Conservation (phyloP, 768 basidiomycete genomes). For the Russula virescens region DNA sequence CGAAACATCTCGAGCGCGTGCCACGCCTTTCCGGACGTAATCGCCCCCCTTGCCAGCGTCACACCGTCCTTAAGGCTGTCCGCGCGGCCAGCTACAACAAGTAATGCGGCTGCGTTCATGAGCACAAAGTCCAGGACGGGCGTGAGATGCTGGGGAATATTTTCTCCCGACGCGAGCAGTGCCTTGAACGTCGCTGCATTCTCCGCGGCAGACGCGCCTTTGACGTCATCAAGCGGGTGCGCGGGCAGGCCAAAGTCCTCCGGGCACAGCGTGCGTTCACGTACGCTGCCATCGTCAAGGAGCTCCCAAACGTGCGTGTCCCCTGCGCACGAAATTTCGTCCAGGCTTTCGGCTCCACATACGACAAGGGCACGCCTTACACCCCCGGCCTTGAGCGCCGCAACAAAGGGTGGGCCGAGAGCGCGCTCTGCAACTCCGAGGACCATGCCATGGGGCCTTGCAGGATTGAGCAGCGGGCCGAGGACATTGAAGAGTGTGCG, state of each 20-base stretch:
- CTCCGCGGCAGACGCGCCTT: constrained; percentile 66
- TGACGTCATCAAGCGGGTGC: constrained; percentile 66
- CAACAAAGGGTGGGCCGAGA: constrained; percentile 77
- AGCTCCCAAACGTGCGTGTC: constrained; percentile 83
- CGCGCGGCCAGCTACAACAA: constrained; percentile 80
- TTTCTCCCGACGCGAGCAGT: constrained; percentile 53
- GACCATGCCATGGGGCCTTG: constrained; percentile 80
- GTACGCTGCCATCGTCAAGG: constrained; percentile 54
- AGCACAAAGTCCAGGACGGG: constrained; percentile 83
- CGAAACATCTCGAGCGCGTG: constrained; percentile 17
- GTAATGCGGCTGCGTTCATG: constrained; percentile 82
- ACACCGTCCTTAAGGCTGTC: constrained; percentile 66
- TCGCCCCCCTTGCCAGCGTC: constrained; percentile 54
- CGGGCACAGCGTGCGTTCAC: constrained; percentile 56
- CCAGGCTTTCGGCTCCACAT: constrained; percentile 85
- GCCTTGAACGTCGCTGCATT: constrained; percentile 71
- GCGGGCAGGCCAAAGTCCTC: constrained; percentile 69
- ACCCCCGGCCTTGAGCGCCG: constrained; percentile 63
- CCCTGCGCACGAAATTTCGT: constrained; percentile 95
- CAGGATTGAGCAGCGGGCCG: constrained; percentile 92
- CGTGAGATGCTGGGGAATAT: constrained; percentile 49
- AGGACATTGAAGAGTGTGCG: constrained; percentile 95
- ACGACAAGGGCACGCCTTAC: constrained; percentile 87
- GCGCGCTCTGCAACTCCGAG: constrained; percentile 81
- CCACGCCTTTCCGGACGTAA: constrained; percentile 50